Evolutionary conservation across 306 rosid genomes (phyloP).

Genomic region (Castanea sativa): DNA sequence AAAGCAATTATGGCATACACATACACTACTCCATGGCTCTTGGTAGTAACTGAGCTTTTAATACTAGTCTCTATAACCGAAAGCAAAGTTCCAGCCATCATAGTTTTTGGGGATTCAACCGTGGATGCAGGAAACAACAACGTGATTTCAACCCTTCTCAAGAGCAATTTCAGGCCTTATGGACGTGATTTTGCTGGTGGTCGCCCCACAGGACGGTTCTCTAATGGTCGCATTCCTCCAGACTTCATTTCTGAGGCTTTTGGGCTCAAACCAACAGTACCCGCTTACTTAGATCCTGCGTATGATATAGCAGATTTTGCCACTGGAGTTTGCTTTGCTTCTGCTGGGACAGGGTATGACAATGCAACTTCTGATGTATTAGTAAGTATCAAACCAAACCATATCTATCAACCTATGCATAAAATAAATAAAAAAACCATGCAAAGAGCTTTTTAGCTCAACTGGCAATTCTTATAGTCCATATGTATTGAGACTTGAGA

Average conservation of each 20-base stretch:
- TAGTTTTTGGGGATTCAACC: conserved; percentile 54
- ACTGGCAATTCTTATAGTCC: too few relatives aligned
- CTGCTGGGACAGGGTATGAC: conserved; percentile 61
- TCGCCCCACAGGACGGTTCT: conserved; percentile 45
- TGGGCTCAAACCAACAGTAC: conserved; percentile 39
- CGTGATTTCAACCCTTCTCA: conserved; percentile 24
- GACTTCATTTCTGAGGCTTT: conserved; percentile 41
- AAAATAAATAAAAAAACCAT: not conserved
- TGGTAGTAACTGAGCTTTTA: conserved; percentile 1
- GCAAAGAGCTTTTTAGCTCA: too few relatives aligned
- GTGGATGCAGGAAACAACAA: conserved; percentile 58
- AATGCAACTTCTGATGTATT: conserved; percentile 45
- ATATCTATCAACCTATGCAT: not conserved
- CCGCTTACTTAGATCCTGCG: conserved; percentile 48
- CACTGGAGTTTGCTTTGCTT: conserved; percentile 57
- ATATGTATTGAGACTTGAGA: too few relatives aligned
- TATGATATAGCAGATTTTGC: conserved; percentile 42
- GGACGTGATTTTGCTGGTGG: conserved; percentile 47
- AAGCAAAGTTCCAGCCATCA: conserved; percentile 41
- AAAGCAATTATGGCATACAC: conserved; percentile 14
- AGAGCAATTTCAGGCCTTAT: conserved; percentile 49
- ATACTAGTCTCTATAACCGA: conserved; percentile 2
- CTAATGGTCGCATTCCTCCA: conserved; percentile 44
- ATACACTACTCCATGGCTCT: conserved; percentile 18
- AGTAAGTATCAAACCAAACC: conserved; percentile 20